A percentile compares a stretch with the other conserved stretches of the same genome.
These are phyloP conservation scores for Mycena amicta DNA, from an alignment of 768 basidiomycete genomes.

Conservation along the genomic window DNA sequence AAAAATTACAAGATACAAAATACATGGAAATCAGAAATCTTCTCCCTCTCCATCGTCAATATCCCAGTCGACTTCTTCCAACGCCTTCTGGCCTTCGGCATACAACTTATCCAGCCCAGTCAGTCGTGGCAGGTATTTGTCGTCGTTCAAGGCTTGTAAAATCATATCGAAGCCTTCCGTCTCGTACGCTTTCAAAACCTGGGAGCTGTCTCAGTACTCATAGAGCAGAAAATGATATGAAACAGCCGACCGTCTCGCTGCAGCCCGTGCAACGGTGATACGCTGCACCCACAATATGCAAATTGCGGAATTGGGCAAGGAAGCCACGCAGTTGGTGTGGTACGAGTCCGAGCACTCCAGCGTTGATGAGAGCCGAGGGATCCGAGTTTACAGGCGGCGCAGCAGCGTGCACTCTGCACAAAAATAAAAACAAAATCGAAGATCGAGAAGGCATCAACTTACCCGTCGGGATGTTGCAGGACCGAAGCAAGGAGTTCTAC, in stretches of 20 bases:
- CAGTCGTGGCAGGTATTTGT: constrained; percentile 68
- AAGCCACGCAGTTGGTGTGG: constrained; percentile 95
- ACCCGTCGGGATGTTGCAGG: constrained; percentile 90
- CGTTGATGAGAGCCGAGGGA: constrained; percentile 30
- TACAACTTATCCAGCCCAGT: constrained; percentile 82
- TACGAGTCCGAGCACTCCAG: constrained; percentile 76
- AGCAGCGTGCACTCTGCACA: constrained; percentile 53
- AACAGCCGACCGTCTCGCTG: constrained; percentile 63
- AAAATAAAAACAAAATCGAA: background rate
- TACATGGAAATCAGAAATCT: constrained; percentile 26
- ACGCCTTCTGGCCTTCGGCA: constrained; percentile 67
- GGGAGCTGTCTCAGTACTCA: constrained; percentile 2
- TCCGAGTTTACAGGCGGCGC: constrained; percentile 59
- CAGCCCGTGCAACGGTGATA: constrained; percentile 92
- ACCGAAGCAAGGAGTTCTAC: constrained; percentile 91
- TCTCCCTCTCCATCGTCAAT: constrained; percentile 54
- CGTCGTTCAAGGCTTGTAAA: constrained; percentile 80
- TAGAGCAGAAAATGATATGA: background rate
- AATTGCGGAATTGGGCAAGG: constrained; percentile 82
- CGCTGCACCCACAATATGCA: constrained; percentile 84
- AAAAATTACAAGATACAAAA: background rate
- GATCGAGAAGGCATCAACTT: constrained; percentile 20
- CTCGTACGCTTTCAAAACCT: constrained; percentile 86
- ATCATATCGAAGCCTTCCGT: constrained; percentile 80
- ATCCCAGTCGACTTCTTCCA: constrained; percentile 80